phyloP scores from a whole-genome alignment of 2,329 filamentous ascomycete species.

The Cordyceps tenuipes region DNA sequence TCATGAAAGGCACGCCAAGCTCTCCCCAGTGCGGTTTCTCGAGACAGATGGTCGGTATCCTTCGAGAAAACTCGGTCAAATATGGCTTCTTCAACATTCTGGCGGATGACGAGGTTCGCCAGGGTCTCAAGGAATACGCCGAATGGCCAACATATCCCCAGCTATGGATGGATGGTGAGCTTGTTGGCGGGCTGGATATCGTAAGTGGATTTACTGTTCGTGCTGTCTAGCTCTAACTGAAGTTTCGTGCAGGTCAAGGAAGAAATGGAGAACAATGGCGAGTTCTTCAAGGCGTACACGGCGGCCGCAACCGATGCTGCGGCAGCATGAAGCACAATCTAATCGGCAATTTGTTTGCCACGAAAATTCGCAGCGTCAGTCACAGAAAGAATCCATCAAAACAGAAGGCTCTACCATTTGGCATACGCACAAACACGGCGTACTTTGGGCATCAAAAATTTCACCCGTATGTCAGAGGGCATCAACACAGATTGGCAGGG shows the following conservation, averaged over 20 bases:
- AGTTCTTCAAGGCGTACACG: conserved; percentile 72
- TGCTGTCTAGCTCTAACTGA: neutral
- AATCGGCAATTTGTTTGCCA: neutral
- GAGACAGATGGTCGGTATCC: conserved; percentile 73
- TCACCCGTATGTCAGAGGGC: neutral
- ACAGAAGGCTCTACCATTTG: neutral
- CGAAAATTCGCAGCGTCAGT: neutral
- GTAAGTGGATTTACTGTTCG: conserved; percentile 46
- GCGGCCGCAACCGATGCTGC: conserved; percentile 36
- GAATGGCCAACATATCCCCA: conserved; percentile 98
- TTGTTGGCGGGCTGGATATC: conserved; percentile 92
- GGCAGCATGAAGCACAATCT: conserved; percentile 26
- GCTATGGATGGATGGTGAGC: conserved; percentile 81
- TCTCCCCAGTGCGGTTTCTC: conserved; percentile 89
- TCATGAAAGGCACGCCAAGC: conserved; percentile 94
- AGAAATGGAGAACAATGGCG: conserved; percentile 73
- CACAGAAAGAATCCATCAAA: neutral
- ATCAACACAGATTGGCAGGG: neutral
- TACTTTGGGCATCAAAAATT: neutral
- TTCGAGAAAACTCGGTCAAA: conserved; percentile 84
- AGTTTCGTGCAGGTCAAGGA: conserved; percentile 68
- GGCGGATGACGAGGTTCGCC: conserved; percentile 92
- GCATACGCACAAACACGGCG: neutral
- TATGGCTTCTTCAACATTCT: conserved; percentile 99
- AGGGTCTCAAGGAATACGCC: conserved; percentile 94